These are phyloP conservation scores for Hypomontagnella submonticulosa DNA, from an alignment of 495 filamentous ascomycete species.

Conservation along the genomic window DNA sequence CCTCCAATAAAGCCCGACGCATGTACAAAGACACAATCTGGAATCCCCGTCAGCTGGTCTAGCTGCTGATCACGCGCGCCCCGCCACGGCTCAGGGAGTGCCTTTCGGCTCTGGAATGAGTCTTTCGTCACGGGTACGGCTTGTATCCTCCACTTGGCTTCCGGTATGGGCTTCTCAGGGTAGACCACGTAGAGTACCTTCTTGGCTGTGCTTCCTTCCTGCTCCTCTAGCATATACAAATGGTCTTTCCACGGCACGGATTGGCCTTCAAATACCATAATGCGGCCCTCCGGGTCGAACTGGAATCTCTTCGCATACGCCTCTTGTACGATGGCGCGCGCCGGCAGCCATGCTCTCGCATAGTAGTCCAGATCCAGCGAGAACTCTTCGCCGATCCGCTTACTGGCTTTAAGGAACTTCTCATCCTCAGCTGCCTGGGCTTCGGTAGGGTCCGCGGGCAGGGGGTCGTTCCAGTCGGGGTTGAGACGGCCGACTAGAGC, in stretches of 20 bases:
- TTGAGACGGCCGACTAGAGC: conserved; percentile 88
- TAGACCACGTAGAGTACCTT: conserved; percentile 93
- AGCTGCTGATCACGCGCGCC: conserved; percentile 87
- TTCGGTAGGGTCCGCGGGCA: conserved; percentile 58
- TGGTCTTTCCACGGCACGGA: conserved; percentile 96
- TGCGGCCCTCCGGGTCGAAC: conserved; percentile 76
- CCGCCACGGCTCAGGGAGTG: conserved; percentile 89
- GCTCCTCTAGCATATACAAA: conserved; percentile 84
- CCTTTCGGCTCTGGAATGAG: conserved; percentile 89
- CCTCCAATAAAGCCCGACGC: conserved; percentile 96
- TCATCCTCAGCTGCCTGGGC: conserved; percentile 82
- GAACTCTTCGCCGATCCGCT: conserved; percentile 88
- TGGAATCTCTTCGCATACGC: conserved; percentile 74
- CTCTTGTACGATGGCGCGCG: conserved; percentile 76
- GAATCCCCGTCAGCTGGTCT: conserved; percentile 75
- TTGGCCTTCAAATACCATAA: conserved; percentile 79
- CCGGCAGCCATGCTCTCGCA: conserved; percentile 83
- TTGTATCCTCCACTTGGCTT: conserved; percentile 90
- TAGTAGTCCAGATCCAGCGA: conserved; percentile 77
- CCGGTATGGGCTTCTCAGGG: conserved; percentile 76
- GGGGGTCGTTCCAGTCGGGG: conserved; percentile 70
- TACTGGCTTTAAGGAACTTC: conserved; percentile 78
- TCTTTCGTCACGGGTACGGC: conserved; percentile 81
- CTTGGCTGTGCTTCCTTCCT: conserved; percentile 55
- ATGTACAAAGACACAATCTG: conserved; percentile 90